Conservation (phyloP, 306 rosid species). For the Vigna radiata region DNA sequence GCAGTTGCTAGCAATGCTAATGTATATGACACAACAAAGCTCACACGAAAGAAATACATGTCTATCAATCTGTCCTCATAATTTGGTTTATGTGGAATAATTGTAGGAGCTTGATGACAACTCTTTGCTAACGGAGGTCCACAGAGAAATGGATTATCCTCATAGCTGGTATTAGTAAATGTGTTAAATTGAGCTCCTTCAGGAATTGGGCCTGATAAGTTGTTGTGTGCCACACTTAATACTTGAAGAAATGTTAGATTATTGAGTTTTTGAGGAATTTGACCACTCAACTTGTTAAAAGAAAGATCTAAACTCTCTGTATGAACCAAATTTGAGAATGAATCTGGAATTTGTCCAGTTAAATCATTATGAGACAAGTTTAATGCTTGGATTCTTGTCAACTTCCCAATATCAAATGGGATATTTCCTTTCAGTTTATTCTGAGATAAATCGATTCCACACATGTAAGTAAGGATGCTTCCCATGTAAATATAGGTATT, state of each 20-base stretch:
- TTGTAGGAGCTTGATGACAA: not conserved
- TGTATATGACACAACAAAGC: not conserved
- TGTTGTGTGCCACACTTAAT: not conserved
- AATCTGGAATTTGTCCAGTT: not conserved
- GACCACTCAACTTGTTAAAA: not conserved
- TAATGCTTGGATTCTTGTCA: not conserved
- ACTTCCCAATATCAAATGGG: slow-evolving; percentile 29
- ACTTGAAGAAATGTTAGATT: not conserved
- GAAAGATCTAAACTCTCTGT: slow-evolving; percentile 10
- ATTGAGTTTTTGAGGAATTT: not conserved
- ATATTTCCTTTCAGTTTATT: not conserved
- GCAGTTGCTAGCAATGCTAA: not conserved
- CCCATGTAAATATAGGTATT: not conserved
- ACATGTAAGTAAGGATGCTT: not conserved
- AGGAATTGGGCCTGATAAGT: not conserved
- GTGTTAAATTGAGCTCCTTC: not conserved
- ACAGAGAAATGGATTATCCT: slow-evolving; percentile 37
- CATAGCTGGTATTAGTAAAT: slow-evolving; percentile 36
- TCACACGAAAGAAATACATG: not conserved
- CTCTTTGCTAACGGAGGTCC: slow-evolving; percentile 21
- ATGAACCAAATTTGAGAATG: not conserved
- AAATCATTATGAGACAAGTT: slow-evolving; percentile 1
- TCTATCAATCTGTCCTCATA: not conserved
- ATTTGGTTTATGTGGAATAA: not conserved
- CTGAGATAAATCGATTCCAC: not conserved